Evolutionary conservation across 495 filamentous ascomycete species (phyloP), one percentile per base, ranked within the genome.

Genomic region (Monascus purpureus): DNA sequence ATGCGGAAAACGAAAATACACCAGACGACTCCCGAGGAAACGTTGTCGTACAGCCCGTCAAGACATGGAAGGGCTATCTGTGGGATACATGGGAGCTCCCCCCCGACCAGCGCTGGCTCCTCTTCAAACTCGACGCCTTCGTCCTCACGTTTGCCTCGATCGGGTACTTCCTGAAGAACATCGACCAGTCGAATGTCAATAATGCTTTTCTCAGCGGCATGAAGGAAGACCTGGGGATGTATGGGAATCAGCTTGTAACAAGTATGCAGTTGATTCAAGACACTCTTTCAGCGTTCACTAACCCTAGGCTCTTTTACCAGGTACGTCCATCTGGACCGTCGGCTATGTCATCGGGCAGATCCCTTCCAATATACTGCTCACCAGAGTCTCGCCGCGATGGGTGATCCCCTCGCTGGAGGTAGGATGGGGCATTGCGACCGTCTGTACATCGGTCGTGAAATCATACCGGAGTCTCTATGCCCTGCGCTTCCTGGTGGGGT

Each of bases 161-260:
- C n/a, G 40, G 35, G 11, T 51, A 51, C 33, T 50, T 57, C 28
- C 37, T 45, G 35, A 57, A 59, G 32, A 46, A 54, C 18, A 44
- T 57, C 13, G 51, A 50, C 35, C 48, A 49, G 28, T 36, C 39
- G 2, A 53, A 57, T 31, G 38, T 57, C 13, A 36, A 29, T 17
- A 57, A 52, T 44, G 54, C 54, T 7, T 62, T 53, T 34, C 43
- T 68, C 0, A 64, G 56, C 4, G 63, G 63, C 8, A 69, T 69
- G 65, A 64, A 69, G 32, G 66, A 71, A 36, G 63, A 65, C 25
- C 40, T 71, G 6, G 43, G 50, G 8, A 42, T 72, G 23, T 52
- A 53, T 13, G 65, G 65, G 11, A 66, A 55, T 14, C 44, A 72
- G 42, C 25, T 46, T n/a, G n/a, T n/a, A n/a, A n/a, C n/a, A n/a